Conservation (phyloP, 495 filamentous ascomycete species). For the Aspergillus steynii region DNA sequence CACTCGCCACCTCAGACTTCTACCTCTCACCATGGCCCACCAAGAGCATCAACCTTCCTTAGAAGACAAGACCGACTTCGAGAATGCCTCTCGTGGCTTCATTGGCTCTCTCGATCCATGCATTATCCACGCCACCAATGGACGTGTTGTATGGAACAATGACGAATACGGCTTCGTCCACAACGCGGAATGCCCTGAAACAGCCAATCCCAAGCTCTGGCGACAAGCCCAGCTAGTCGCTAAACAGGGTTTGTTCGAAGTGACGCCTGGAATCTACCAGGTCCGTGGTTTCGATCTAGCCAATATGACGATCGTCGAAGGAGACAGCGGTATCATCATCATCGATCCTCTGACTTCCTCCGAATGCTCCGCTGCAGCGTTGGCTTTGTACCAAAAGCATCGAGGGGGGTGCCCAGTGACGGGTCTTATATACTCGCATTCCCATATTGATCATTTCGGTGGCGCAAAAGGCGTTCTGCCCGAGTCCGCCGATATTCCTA, state of each 20-base stretch:
- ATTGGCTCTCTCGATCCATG: slow-evolving; percentile 16
- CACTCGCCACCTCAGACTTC: too few species aligned
- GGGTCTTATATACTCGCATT: slow-evolving; percentile 29
- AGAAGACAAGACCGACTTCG: slow-evolving; percentile 14
- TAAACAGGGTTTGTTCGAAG: slow-evolving; percentile 23
- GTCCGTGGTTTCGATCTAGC: slow-evolving; percentile 28
- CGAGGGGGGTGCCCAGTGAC: slow-evolving; percentile 20
- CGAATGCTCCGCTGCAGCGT: slow-evolving; percentile 20
- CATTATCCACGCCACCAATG: slow-evolving; percentile 13
- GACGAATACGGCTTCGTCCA: slow-evolving; percentile 24
- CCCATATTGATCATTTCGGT: slow-evolving; percentile 29
- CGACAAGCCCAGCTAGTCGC: slow-evolving; percentile 20
- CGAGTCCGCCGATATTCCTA: slow-evolving; percentile 12
- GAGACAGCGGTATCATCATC: slow-evolving; percentile 22
- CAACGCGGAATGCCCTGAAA: slow-evolving; percentile 17
- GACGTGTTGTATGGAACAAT: slow-evolving; percentile 24
- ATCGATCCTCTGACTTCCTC: slow-evolving; percentile 26
- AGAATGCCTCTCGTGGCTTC: slow-evolving; percentile 22
- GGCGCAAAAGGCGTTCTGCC: slow-evolving; percentile 22
- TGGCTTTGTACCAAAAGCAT: slow-evolving; percentile 22
- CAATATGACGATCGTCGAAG: slow-evolving; percentile 30
- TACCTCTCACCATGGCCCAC: not conserved
- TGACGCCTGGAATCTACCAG: slow-evolving; percentile 26
- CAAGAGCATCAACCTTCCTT: not conserved
- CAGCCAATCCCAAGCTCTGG: slow-evolving; percentile 29